A percentile compares a stretch with the other conserved stretches of the same genome.
These are phyloP conservation scores for Tulasnella sp. DNA, from an alignment of 768 basidiomycete species.

Conservation along the genomic window DNA sequence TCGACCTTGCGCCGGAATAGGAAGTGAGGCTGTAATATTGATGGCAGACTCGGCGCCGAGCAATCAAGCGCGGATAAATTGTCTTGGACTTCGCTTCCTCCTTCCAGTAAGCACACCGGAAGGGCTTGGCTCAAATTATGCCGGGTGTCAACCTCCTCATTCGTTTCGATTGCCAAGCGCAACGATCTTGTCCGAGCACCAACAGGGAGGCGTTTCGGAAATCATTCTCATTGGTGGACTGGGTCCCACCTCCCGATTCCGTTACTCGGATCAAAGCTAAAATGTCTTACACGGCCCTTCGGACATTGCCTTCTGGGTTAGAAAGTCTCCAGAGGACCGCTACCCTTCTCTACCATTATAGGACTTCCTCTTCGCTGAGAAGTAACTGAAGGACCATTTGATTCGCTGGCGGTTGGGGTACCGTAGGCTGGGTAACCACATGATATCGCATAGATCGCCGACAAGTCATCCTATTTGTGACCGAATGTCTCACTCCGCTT, in stretches of 20 bases:
- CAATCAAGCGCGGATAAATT: no score
- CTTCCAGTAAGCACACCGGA: background rate
- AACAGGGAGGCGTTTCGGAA: background rate
- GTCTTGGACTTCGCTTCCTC: no score
- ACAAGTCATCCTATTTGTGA: background rate
- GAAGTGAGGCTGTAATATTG: background rate
- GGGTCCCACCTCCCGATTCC: background rate
- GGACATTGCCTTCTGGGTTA: background rate
- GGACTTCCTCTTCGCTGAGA: background rate
- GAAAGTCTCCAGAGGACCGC: background rate
- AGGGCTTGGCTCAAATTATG: background rate
- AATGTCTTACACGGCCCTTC: background rate
- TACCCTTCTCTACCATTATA: background rate
- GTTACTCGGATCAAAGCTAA: background rate
- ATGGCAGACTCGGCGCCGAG: no score
- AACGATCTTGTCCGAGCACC: background rate
- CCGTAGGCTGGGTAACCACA: background rate
- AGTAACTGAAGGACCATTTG: background rate
- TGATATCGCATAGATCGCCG: background rate
- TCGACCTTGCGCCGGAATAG: background rate
- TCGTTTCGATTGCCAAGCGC: background rate
- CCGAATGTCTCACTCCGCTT: constrained; percentile 2
- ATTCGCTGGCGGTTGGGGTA: background rate
- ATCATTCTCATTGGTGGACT: background rate
- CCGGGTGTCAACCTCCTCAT: background rate